These are phyloP conservation scores for Gonapodya prolifera DNA, from an alignment of 192 early-diverging fungal species.

Conservation along the genomic window DNA sequence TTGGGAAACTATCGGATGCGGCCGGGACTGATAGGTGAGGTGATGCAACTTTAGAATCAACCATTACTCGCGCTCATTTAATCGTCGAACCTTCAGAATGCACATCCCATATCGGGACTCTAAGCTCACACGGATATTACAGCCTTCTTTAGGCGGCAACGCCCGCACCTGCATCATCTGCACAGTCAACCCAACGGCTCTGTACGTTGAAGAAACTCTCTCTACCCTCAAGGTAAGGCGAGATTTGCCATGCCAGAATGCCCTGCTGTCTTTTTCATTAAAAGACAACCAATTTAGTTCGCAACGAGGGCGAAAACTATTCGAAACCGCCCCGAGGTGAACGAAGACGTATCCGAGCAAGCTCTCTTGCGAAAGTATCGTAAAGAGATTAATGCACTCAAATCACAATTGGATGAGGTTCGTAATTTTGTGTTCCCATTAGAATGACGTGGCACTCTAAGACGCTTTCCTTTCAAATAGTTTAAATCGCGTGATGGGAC, in stretches of 20 bases:
- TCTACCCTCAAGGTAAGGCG: conserved; percentile 3
- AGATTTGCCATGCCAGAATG: background rate
- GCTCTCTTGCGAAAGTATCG: background rate
- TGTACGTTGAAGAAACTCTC: conserved; percentile 7
- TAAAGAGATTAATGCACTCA: background rate
- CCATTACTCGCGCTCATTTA: too few species aligned
- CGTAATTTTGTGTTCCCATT: background rate
- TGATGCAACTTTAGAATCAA: background rate
- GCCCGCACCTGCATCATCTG: conserved; percentile 9
- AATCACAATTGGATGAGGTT: background rate
- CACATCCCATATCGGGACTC: conserved; percentile 13
- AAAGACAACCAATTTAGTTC: background rate
- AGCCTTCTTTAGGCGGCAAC: conserved; percentile 10
- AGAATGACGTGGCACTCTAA: too few species aligned
- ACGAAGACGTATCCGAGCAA: conserved; percentile 3
- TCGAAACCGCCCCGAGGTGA: conserved; percentile 10
- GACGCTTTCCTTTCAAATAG: background rate
- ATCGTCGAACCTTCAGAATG: background rate
- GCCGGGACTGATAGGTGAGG: conserved; percentile 7
- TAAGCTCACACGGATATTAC: conserved; percentile 10
- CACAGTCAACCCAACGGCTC: conserved; percentile 2
- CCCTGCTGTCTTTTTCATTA: background rate
- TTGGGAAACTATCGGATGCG: conserved; percentile 9
- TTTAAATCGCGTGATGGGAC: background rate
- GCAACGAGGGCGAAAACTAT: conserved; percentile 10